Base-by-base conservation (phyloP, 176 grass and related monocot species). In the Bromus sterilis region DNA sequence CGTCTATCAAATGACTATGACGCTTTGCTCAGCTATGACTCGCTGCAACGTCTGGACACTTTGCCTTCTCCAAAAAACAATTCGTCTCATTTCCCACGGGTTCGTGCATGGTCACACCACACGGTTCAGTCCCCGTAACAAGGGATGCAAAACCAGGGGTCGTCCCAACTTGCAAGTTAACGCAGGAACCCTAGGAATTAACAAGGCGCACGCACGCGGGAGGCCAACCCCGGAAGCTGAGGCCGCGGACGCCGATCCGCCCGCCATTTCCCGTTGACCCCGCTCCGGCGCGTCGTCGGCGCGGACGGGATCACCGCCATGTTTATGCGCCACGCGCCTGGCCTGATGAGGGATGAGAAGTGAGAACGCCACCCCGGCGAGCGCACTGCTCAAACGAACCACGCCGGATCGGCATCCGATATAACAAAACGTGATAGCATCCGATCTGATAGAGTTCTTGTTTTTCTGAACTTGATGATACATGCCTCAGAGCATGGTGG, bases 281-380 rank as follows among this genome's bases (percentile, higher is more conserved):
- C 30, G 57, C 13, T 88, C 74, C 66, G 67, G 46, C 72, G 61
- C 61, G n/a, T 63, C 56, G 49, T 81, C 85, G 31, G 78, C 36
- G 12, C 70, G 20, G n/a, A n/a, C n/a, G n/a, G n/a, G n/a, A n/a
- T n/a, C n/a, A n/a, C n/a, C n/a, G n/a, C n/a, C n/a, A n/a, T n/a
- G n/a, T n/a, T n/a, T n/a, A n/a, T n/a, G n/a, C n/a, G n/a, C n/a
- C n/a, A n/a, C n/a, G n/a, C n/a, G n/a, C n/a, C n/a, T n/a, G n/a
- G n/a, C n/a, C n/a, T n/a, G n/a, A n/a, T n/a, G n/a, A n/a, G n/a
- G n/a, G n/a, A n/a, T n/a, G n/a, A n/a, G n/a, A n/a, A n/a, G 83
- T 59, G 15, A 71, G 55, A 41, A 49, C 41, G 56, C n/a, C n/a
- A n/a, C n/a, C n/a, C 64, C 31, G 5, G 13, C 66, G 11, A 8